Evolutionary conservation across 495 filamentous ascomycete species (phyloP), one percentile per base, ranked within the genome.

Genomic region (Recurvomyces mirabilis): DNA sequence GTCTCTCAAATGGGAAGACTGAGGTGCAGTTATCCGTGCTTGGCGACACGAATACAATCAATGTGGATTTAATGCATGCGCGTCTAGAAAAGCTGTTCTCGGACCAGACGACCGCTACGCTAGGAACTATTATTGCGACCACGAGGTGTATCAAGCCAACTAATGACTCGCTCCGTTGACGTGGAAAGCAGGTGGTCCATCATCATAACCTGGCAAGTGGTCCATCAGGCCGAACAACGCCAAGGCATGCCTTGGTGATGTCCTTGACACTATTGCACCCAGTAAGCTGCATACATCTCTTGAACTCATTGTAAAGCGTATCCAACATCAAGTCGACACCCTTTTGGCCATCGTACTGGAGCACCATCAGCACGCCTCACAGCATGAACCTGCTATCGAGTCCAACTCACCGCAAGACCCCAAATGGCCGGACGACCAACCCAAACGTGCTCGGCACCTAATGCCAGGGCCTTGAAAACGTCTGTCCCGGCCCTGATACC

Each of bases 231-330:
- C 60, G 47, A 1, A 69, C 49, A 30, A 65, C 52, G 13, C 53
- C 61, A 29, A 73, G 36, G 36, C 59, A 62, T 1, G 59, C 61
- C 15, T 59, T 56, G 13, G 49, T 61, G 15, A 72, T 72, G 30
- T 71, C 68, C 5, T 60, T 60, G 1, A 72, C 46, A n/a, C 54
- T 66, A n/a, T 55, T 62, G 43, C 65, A 69, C 0, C 73, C 70
- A 0, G 68, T 62, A 37, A 75, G 53, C 49, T 67, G 63, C 69
- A 74, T 74, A 38, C 68, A 68, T 13, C 67, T 56, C 49, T 65
- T 71, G 54, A 75, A 69, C 36, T 74, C 70, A 1, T 65, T 56
- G 40, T 66, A 65, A 33, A 33, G 44, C 14, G 40, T 48, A 7
- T 53, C 50, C 10, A 53, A 34, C 50, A 53, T 53, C 32, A 52